Evolutionary conservation across 257 asterid genomes (phyloP), one percentile per base, ranked within the genome.

Genomic region (Anisodus tanguticus): DNA sequence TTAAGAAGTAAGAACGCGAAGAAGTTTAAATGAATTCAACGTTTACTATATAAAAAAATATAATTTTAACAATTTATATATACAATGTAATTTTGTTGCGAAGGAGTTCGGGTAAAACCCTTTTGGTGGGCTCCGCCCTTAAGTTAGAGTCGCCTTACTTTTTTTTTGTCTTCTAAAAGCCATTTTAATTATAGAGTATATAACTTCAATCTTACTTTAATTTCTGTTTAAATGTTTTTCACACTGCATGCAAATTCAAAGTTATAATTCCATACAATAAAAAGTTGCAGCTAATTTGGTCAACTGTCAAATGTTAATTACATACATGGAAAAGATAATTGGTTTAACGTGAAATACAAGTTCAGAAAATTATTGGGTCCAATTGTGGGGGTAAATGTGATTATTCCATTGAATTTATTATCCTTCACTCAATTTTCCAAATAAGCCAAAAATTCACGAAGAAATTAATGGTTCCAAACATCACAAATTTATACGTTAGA

Each of bases 341-440:
- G 64, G 26, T 76, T 76, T 76, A 51, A 26, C 63, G 81, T 76
- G 4, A 51, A 76, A 26, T 76, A 51, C 64, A 51, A 76, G 81
- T 22, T 3, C 51, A 51, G 81, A 26, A 26, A 74, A 3, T 1
- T 12, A 31, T 47, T 74, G 37, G 43, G 22, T 12, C 22, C 43
- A 22, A 22, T 26, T 19, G 80, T 72, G 80, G 80, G 80, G 60
- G 60, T 72, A 19, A 47, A 74, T 47, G 41, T 72, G 59, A 72
- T 45, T 45, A n/a, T 45, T 72, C 58, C 80, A 45, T 71, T 45
- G 80, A 47, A 69, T 39, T 69, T 8, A 69, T 39, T 69, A 3
- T 3, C 59, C n/a, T 47, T 72, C 80, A 72, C 59, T 72, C 59
- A 19, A 47, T 6, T 19, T 47, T 72, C 80, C 19, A 72, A 2